These are phyloP conservation scores for Brasilioporus rufonigricans DNA, from an alignment of 768 basidiomycete genomes.

Conservation along the genomic window DNA sequence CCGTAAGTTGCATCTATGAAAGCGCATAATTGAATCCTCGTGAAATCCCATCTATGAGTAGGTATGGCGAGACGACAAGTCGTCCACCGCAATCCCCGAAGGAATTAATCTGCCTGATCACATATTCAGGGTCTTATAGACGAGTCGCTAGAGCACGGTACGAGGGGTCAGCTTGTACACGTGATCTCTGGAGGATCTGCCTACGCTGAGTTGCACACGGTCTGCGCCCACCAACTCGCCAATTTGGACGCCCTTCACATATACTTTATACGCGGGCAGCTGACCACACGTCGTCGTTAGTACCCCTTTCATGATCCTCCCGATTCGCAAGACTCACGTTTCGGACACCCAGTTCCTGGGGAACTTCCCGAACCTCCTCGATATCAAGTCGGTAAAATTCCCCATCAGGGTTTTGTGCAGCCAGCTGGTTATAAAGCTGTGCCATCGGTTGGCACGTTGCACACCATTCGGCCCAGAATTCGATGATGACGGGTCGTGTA, in stretches of 20 bases:
- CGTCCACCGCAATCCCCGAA: conserved; percentile 7
- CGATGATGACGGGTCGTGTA: conserved; percentile 25
- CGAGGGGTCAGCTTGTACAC: conserved; percentile 18
- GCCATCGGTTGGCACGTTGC: conserved; percentile 22
- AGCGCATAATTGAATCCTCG: conserved; percentile 4
- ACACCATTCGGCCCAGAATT: conserved; percentile 35
- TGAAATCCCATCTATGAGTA: conserved; percentile 23
- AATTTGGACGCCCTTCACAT: conserved; percentile 30
- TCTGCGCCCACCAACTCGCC: conserved; percentile 30
- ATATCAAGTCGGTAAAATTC: conserved; percentile 32
- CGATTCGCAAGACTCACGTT: conserved; percentile 13
- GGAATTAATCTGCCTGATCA: conserved; percentile 11
- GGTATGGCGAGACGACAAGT: conserved; percentile 3
- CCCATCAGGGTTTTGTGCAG: conserved; percentile 25
- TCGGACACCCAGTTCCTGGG: conserved; percentile 24
- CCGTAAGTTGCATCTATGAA: conserved; percentile 21
- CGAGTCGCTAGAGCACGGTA: conserved; percentile 24
- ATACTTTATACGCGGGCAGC: conserved; percentile 32
- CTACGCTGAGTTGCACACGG: conserved; percentile 23
- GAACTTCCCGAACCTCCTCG: conserved; percentile 28
- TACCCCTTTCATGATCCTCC: conserved; percentile 14
- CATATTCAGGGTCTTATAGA: conserved; percentile 29
- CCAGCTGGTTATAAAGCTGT: conserved; percentile 22
- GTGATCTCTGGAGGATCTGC: conserved; percentile 5
- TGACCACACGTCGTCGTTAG: conserved; percentile 15